phyloP scores from a whole-genome alignment of 305 asterid species.

The Fraxinus platypoda region DNA sequence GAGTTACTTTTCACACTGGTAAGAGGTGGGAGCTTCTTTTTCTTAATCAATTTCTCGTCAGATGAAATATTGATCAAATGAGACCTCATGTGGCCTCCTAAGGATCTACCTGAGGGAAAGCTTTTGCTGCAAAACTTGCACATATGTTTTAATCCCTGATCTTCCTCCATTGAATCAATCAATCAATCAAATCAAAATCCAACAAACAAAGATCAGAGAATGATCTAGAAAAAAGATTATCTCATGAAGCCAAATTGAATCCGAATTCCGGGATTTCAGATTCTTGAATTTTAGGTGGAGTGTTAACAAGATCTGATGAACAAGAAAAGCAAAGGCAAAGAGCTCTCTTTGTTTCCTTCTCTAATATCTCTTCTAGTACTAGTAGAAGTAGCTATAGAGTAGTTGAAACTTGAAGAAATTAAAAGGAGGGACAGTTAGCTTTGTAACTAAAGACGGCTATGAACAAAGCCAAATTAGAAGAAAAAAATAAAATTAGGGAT shows the following conservation, averaged over 20 bases:
- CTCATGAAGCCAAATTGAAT: conserved; percentile 20
- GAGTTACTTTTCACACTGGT: conserved; percentile 12
- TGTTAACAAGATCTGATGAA: conserved; percentile 14
- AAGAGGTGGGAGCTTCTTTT: conserved; percentile 47
- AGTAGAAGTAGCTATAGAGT: conserved; percentile 48
- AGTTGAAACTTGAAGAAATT: conserved; percentile 62
- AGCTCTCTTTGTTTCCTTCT: conserved; percentile 21
- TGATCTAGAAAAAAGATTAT: conserved; percentile 18
- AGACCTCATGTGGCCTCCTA: conserved; percentile 88
- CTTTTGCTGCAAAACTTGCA: conserved; percentile 72
- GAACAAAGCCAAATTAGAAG: conserved; percentile 25
- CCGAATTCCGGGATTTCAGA: neutral
- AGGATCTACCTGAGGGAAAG: conserved; percentile 81
- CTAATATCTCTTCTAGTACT: conserved; percentile 34
- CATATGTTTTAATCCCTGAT: conserved; percentile 43
- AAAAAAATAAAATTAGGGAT: too few species aligned
- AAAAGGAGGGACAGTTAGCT: conserved; percentile 36
- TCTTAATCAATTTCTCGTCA: conserved; percentile 32
- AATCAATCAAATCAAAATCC: neutral
- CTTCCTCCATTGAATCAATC: conserved; percentile 43
- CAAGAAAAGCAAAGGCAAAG: conserved; percentile 32
- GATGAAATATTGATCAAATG: conserved; percentile 51
- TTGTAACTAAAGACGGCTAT: conserved; percentile 51
- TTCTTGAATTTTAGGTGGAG: neutral
- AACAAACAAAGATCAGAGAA: conserved; percentile 6